These are phyloP conservation scores for Berberis vulgaris DNA, from an alignment of 164 flowering plant species.

Conservation along the genomic window DNA sequence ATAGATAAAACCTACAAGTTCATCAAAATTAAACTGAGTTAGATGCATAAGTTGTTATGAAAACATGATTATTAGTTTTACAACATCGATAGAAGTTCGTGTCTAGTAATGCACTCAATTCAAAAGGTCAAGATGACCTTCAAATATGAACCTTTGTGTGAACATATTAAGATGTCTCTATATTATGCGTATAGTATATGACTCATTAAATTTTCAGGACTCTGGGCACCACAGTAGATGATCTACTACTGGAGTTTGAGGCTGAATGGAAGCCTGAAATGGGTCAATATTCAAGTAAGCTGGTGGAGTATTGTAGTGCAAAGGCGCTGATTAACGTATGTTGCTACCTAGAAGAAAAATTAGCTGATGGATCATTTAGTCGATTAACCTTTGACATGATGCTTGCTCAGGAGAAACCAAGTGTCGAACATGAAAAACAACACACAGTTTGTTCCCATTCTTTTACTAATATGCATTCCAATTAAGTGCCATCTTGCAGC, in stretches of 20 bases:
- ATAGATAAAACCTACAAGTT: no score
- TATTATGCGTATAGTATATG: background rate
- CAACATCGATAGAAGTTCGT: background rate
- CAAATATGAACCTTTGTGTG: background rate
- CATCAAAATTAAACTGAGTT: no score
- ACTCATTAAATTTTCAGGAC: slow-evolving; percentile 27
- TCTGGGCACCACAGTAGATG: slow-evolving; percentile 40
- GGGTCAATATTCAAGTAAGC: slow-evolving; percentile 43
- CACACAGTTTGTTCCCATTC: slow-evolving; percentile 17
- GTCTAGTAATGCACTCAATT: background rate
- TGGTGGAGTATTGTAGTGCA: slow-evolving; percentile 65
- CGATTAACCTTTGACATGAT: slow-evolving; percentile 82
- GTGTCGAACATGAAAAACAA: slow-evolving; percentile 31
- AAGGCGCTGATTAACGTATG: slow-evolving; percentile 43
- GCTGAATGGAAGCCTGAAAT: slow-evolving; percentile 34
- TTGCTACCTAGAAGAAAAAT: slow-evolving; percentile 34
- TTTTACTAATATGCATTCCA: background rate
- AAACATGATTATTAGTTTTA: no score
- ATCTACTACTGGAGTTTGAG: slow-evolving; percentile 55
- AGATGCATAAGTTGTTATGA: no score
- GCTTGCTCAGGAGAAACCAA: slow-evolving; percentile 86
- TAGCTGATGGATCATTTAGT: slow-evolving; percentile 58
- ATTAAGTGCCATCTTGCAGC: background rate
- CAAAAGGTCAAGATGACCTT: background rate
- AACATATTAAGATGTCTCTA: no score